A percentile compares a stretch with the other conserved stretches of the same genome.
These are phyloP conservation scores for Erysimum cheiranthoides DNA, from an alignment of 345 rosid genomes.

Conservation along the genomic window DNA sequence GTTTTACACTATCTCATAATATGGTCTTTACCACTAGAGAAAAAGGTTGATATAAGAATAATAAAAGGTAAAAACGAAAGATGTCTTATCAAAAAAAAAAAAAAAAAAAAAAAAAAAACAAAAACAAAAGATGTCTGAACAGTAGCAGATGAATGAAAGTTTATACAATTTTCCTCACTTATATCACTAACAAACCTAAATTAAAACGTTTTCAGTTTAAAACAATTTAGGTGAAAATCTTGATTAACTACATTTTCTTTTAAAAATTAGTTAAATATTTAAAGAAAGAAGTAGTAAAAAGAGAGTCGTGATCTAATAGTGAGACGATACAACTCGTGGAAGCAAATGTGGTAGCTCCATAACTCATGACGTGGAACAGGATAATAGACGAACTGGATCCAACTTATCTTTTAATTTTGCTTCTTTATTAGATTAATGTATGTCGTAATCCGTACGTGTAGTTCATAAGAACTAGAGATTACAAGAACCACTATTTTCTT, in stretches of 20 bases:
- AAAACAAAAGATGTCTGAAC: not conserved
- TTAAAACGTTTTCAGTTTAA: not conserved
- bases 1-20: not conserved
- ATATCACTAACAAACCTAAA: not conserved
- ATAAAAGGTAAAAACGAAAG: not conserved
- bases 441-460: conserved; percentile 13
- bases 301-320: not conserved
- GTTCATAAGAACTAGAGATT: conserved; percentile 10
- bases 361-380: conserved; percentile 28
- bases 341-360: not conserved
- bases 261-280: not conserved
- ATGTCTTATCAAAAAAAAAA: not conserved
- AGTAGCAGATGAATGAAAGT: not conserved
- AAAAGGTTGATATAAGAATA: not conserved
- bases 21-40: not conserved
- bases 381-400: not conserved
- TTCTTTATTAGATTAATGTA: not conserved
- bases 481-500: conserved; percentile 3
- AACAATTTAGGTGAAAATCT: not conserved
- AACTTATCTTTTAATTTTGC: conserved; percentile 16
- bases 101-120: too few relatives aligned
- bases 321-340: conserved; percentile 21
- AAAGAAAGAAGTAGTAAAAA: not conserved
- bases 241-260: not conserved
- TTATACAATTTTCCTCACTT: not conserved